Conservation (phyloP, 2,329 filamentous ascomycete species). For the Sporothrix dimorphospora region DNA sequence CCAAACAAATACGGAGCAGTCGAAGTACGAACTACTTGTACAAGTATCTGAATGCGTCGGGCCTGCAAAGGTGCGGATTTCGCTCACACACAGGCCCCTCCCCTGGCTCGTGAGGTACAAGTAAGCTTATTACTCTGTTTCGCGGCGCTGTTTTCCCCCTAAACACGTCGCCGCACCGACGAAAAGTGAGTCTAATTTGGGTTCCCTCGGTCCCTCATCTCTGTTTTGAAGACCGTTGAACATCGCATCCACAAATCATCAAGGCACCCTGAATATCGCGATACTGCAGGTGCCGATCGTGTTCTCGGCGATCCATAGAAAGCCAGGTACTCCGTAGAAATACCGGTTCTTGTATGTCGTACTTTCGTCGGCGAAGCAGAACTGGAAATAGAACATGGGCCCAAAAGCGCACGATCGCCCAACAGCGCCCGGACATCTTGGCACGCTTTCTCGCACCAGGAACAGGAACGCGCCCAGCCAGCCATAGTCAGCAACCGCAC, state of each 20-base stretch:
- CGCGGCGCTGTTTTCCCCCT: not conserved
- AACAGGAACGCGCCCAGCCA: slow-evolving; percentile 2
- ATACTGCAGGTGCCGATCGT: slow-evolving; percentile 17
- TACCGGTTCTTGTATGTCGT: too few species aligned
- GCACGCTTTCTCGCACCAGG: slow-evolving; percentile 13
- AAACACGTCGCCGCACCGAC: not conserved
- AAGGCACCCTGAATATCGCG: slow-evolving; percentile 20
- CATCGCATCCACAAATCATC: slow-evolving; percentile 11
- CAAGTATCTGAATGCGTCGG: not conserved
- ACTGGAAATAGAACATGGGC: slow-evolving; percentile 16
- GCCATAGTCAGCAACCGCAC: slow-evolving; percentile 5
- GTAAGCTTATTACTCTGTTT: slow-evolving; percentile 19
- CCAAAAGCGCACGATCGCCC: not conserved
- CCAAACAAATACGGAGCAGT: slow-evolving; percentile 16
- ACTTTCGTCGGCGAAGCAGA: too few species aligned
- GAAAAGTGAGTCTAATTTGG: not conserved
- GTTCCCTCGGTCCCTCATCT: not conserved
- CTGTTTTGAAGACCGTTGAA: not conserved
- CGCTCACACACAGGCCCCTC: not conserved
- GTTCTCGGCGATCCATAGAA: slow-evolving; percentile 6
- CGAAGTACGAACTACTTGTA: too few species aligned
- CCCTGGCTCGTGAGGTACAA: not conserved
- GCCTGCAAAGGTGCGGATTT: not conserved
- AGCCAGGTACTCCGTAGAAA: not conserved
- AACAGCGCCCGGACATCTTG: slow-evolving; percentile 3